Percentiles rank a stretch among this genome's conserved stretches.
phyloP scores from a whole-genome alignment of 371 early-diverging fungal genomes.

The Apophysomyces ossiformis region DNA sequence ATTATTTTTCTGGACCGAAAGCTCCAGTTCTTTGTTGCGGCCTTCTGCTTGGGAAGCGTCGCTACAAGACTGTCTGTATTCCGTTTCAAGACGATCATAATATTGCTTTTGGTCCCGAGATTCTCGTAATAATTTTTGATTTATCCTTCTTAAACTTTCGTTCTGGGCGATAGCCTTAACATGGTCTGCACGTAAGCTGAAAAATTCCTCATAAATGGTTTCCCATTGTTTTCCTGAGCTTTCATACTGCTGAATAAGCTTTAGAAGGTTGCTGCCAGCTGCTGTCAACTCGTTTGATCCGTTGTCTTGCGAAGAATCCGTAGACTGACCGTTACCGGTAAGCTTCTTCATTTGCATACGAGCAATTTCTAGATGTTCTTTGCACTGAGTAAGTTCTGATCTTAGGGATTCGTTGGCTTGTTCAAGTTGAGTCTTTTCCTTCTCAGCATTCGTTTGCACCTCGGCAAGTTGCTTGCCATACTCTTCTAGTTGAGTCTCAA shows the following conservation, averaged over 20 bases:
- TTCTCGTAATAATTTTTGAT: slow-evolving; percentile 21
- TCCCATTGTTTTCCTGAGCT: slow-evolving; percentile 27
- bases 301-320: background rate
- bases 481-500: slow-evolving; percentile 16
- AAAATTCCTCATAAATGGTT: slow-evolving; percentile 27
- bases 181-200: slow-evolving; percentile 21
- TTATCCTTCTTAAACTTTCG: slow-evolving; percentile 12
- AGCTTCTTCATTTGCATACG: slow-evolving; percentile 15
- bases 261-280: slow-evolving; percentile 18
- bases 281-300: background rate
- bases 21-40: slow-evolving; percentile 1
- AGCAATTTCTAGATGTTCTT: slow-evolving; percentile 19
- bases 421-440: slow-evolving; percentile 11
- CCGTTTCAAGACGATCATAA: slow-evolving; percentile 20
- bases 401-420: slow-evolving; percentile 18
- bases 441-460: slow-evolving; percentile 17
- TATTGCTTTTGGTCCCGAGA: slow-evolving; percentile 19
- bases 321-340: background rate
- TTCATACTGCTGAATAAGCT: slow-evolving; percentile 26
- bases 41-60: background rate
- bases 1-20: background rate
- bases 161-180: slow-evolving; percentile 10
- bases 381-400: slow-evolving; percentile 10
- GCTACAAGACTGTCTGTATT: background rate
- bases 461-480: slow-evolving; percentile 10